Conservation (phyloP, 1,284 basidiomycete genomes). For the Sanghuangporus weigelae region DNA sequence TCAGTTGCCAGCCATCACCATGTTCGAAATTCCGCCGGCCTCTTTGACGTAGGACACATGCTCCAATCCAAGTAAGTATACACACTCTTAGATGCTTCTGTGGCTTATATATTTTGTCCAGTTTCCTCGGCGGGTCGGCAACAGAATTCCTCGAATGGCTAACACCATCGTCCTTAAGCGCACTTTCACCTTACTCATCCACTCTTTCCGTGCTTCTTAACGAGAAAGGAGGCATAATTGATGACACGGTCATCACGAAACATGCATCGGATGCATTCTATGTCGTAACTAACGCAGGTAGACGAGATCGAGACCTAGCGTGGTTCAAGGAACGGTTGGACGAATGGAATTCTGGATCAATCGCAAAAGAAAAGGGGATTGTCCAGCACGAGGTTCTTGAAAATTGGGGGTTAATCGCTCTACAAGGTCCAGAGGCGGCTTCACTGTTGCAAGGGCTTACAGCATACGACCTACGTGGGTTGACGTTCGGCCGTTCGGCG, state of each 20-base stretch:
- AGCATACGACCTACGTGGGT: constrained; percentile 60
- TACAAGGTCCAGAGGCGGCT: constrained; percentile 87
- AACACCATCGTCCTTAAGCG: constrained; percentile 73
- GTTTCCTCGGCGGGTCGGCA: constrained; percentile 70
- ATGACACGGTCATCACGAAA: constrained; percentile 88
- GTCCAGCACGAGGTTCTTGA: constrained; percentile 84
- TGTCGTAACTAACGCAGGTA: constrained; percentile 94
- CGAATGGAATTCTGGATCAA: constrained; percentile 59
- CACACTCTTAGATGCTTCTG: constrained; percentile 1
- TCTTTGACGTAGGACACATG: constrained; percentile 99
- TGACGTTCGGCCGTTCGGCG: constrained; percentile 80
- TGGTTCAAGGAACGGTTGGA: constrained; percentile 70
- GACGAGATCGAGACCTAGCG: constrained; percentile 74
- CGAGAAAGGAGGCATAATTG: constrained; percentile 88
- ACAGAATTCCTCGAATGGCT: constrained; percentile 82
- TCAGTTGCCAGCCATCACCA: constrained; percentile 90
- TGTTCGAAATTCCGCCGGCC: constrained; percentile 77
- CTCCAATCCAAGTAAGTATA: constrained; percentile 72
- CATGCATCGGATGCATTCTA: constrained; percentile 80
- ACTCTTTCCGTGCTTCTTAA: constrained; percentile 90
- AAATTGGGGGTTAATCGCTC: constrained; percentile 83
- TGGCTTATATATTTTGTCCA: constrained; percentile 22
- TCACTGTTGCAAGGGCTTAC: constrained; percentile 73
- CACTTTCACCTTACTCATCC: constrained; percentile 64
- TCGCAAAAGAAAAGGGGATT: constrained; percentile 45